These are phyloP conservation scores for Didymella glomerata DNA, from an alignment of 2,329 filamentous ascomycete genomes.

Conservation along the genomic window DNA sequence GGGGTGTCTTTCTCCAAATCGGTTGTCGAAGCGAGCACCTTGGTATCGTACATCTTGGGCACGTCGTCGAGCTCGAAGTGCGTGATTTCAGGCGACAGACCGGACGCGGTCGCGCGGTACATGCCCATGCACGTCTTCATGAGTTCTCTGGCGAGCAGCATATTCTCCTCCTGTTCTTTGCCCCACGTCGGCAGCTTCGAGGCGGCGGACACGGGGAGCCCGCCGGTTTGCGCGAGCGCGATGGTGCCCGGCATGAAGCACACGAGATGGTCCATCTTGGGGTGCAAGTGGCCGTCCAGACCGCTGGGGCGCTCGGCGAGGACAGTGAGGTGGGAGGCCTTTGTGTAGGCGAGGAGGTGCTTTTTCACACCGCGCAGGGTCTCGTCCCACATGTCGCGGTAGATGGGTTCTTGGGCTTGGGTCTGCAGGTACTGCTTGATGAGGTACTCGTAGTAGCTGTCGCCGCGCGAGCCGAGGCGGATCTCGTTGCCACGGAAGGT, in stretches of 20 bases:
- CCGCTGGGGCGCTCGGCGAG: constrained; percentile 85
- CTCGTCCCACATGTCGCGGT: constrained; percentile 93
- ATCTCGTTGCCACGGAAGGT: constrained; percentile 85
- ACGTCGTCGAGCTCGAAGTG: constrained; percentile 82
- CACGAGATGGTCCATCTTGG: constrained; percentile 98
- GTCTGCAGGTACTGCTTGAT: constrained; percentile 99
- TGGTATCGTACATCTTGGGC: constrained; percentile 64
- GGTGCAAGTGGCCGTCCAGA: constrained; percentile 69
- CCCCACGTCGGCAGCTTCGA: constrained; percentile 76
- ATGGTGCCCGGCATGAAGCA: constrained; percentile 98
- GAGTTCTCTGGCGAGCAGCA: constrained; percentile 84
- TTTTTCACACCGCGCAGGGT: constrained; percentile 85
- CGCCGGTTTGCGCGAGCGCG: constrained; percentile 84
- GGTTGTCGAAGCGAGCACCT: constrained; percentile 57
- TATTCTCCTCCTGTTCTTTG: constrained; percentile 82
- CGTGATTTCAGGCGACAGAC: constrained; percentile 92
- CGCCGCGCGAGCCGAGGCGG: constrained; percentile 88
- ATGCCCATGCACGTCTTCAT: constrained; percentile 99
- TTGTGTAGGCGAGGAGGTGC: constrained; percentile 89
- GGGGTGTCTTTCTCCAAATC: constrained; percentile 37
- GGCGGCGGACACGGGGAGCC: constrained; percentile 77
- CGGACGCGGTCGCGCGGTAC: constrained; percentile 89
- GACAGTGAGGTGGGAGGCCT: constrained; percentile 81
- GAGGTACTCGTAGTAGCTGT: constrained; percentile 98
- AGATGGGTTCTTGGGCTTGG: constrained; percentile 82